These are phyloP conservation scores for Melanopsichium pennsylvanicum DNA, from an alignment of 1,284 basidiomycete genomes.

Conservation along the genomic window DNA sequence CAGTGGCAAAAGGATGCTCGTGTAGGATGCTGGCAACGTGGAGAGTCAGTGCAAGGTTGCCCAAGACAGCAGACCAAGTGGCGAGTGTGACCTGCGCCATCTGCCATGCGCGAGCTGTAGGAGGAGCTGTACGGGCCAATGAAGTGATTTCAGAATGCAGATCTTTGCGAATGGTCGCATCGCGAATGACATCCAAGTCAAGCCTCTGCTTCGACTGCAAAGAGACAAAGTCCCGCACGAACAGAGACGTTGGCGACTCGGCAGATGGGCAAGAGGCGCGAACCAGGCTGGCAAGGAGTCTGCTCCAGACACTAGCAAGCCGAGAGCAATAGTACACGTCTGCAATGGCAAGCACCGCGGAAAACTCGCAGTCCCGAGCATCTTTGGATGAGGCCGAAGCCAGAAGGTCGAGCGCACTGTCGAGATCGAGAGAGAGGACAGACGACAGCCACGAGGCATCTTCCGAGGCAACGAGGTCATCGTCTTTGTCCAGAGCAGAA, in stretches of 20 bases:
- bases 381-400: constrained; percentile 12
- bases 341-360: constrained; percentile 49
- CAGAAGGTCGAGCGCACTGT: constrained; percentile 39
- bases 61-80: constrained; percentile 49
- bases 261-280: constrained; percentile 42
- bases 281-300: constrained; percentile 47
- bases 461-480: constrained; percentile 7
- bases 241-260: constrained; percentile 1
- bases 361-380: constrained; percentile 17
- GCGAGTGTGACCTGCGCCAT: constrained; percentile 51
- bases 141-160: constrained; percentile 41
- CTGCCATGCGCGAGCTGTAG: constrained; percentile 25
- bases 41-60: constrained; percentile 41
- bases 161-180: constrained; percentile 24
- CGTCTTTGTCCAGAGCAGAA: constrained; percentile 18
- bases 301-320: constrained; percentile 49
- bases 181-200: constrained; percentile 35
- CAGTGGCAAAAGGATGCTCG: constrained; percentile 11
- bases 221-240: constrained; percentile 16
- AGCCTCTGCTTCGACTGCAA: constrained; percentile 34
- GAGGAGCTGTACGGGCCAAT: constrained; percentile 43
- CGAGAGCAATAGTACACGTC: constrained; percentile 49
- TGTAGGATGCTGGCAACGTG: constrained; percentile 26
- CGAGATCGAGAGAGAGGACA: constrained; percentile 47
- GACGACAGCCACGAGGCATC: constrained; percentile 47